These are phyloP conservation scores for Ustanciosporium gigantosporum DNA, from an alignment of 1,284 basidiomycete genomes.

Conservation along the genomic window DNA sequence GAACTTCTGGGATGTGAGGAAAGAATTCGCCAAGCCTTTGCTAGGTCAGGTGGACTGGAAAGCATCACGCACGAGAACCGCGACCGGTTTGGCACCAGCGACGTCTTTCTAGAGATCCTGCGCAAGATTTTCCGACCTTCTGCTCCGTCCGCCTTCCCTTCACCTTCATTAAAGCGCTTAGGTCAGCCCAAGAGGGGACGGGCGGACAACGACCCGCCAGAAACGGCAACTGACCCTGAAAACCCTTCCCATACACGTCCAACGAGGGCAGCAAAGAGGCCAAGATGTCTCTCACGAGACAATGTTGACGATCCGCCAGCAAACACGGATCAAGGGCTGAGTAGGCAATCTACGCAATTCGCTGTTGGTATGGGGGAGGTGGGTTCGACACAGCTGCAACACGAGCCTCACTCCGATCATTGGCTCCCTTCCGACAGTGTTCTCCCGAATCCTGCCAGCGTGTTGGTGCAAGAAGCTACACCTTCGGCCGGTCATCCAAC, in stretches of 20 bases:
- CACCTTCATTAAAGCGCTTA: background rate
- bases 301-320: background rate
- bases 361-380: constrained; percentile 1
- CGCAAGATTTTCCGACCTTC: constrained; percentile 12
- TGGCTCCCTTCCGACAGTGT: too few species aligned
- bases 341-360: too few species aligned
- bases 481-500: too few species aligned
- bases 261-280: too few species aligned
- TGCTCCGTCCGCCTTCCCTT: background rate
- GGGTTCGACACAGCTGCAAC: constrained; percentile 12
- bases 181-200: background rate
- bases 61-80: constrained; percentile 22
- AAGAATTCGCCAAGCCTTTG: constrained; percentile 25
- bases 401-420: too few species aligned
- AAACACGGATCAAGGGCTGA: too few species aligned
- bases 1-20: constrained; percentile 27
- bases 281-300: background rate
- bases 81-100: constrained; percentile 24
- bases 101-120: constrained; percentile 32
- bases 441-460: too few species aligned
- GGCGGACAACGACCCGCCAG: background rate
- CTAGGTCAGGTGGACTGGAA: constrained; percentile 18
- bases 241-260: background rate
- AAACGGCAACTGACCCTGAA: background rate
- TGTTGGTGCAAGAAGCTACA: too few species aligned